Evolutionary conservation across 805 yeast genomes (phyloP), one percentile per base, ranked within the genome.

Genomic region (Lipomyces spencermartinsiae): DNA sequence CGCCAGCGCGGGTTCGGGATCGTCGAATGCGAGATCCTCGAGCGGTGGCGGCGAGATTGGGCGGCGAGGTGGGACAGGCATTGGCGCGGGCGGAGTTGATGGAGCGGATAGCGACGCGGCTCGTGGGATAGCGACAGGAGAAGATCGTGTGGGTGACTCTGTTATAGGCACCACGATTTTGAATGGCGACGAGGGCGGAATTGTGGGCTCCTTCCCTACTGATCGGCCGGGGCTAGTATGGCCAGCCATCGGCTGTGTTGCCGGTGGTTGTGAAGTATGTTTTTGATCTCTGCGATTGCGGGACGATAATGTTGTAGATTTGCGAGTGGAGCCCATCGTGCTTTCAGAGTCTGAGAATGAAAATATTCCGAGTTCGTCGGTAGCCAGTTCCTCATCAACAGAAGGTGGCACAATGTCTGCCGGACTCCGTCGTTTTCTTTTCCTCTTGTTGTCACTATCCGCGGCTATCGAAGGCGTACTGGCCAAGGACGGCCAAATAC

Each of bases 21-120:
- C 39, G 10, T 39, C 59, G 46, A 65, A 65, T n/a, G 53, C 65
- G 51, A 65, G 62, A 25, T 62, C 65, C 53, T 61, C 65, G 2
- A 65, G 56, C 22, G 65, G 63, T n/a, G 68, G 68, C 9, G 68
- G 68, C 2, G 65, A 37, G n/a, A 65, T 43, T 14, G 34, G 37
- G 12, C 54, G 57, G 12, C 61, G 61, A n/a, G 49, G 8, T 6
- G 49, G n/a, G 10, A 43, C 22, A 43, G 49, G 22, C n/a, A 43
- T 43, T 19, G 49, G 49, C 6, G 22, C n/a, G 19, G n/a, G 22
- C 8, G 49, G 22, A n/a, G 49, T 43, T 43, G 49, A 43, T 43
- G 49, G 49, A 9, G 49, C 22, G 8, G 22, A 2, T 43, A 22
- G 49, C 49, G 49, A 43, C 22, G 22, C 8, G 8, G 22, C 19